These are phyloP conservation scores for Ophiostoma tasmaniense DNA, from an alignment of 2,329 filamentous ascomycete genomes.

Conservation along the genomic window DNA sequence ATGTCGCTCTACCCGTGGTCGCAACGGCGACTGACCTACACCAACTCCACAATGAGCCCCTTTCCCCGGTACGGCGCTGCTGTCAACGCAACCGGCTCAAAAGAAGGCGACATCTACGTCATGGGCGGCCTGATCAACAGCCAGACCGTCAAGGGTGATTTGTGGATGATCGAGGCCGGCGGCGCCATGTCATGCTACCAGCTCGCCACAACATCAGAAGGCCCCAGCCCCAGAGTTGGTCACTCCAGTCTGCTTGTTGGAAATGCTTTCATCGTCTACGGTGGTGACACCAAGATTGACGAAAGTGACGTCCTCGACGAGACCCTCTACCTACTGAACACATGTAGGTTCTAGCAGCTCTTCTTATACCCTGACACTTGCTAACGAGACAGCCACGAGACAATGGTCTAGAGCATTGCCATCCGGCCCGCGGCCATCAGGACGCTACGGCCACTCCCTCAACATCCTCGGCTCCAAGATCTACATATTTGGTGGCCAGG, in stretches of 20 bases:
- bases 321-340: constrained; percentile 92
- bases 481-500: constrained; percentile 94
- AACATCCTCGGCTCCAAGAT: constrained; percentile 97
- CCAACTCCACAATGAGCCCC: constrained; percentile 70
- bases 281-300: constrained; percentile 94
- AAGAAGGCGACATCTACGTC: constrained; percentile 93
- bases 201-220: constrained; percentile 83
- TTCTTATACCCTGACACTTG: neutral
- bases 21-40: constrained; percentile 78
- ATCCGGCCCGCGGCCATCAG: constrained; percentile 73
- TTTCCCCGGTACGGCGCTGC: constrained; percentile 96
- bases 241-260: constrained; percentile 91
- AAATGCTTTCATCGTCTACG: constrained; percentile 98
- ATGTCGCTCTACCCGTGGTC: constrained; percentile 93
- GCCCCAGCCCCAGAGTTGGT: constrained; percentile 87
- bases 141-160: constrained; percentile 88
- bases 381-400: constrained; percentile 61
- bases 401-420: constrained; percentile 96
- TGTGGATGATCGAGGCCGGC: constrained; percentile 95
- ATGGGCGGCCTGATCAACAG: constrained; percentile 97
- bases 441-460: constrained; percentile 89
- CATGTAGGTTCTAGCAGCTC: constrained; percentile 56
- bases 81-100: constrained; percentile 84
- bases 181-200: constrained; percentile 85
- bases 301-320: constrained; percentile 88